Evolutionary conservation across 495 filamentous ascomycete genomes (phyloP), one percentile per base, ranked within the genome.

Genomic region (Poronia punctata): DNA sequence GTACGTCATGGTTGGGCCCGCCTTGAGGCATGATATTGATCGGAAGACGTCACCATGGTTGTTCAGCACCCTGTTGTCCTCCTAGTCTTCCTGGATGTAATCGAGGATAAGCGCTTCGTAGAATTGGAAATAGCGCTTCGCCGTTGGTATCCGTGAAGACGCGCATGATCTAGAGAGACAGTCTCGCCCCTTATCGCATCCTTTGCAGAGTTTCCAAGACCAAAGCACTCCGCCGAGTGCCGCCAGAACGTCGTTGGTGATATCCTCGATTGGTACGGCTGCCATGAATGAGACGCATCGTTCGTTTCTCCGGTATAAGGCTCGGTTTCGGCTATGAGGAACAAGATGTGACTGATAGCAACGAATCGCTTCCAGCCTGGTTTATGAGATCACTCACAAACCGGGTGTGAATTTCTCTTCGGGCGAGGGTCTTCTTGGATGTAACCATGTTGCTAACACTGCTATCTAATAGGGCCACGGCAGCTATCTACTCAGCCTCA

Each of bases 41-140:
- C 22, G 19, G 17, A 16, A 34, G 10, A 34, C 22, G 12, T 34
- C 31, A 10, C 31, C 31, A n/a, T 34, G 31, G 12, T 16, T 34
- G 11, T 34, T 34, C 8, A 34, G 22, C 3, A 19, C n/a, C n/a
- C n/a, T n/a, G 31, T 2, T 34, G 16, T 10, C 31, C 31, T 34
- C 22, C 16, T 2, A 21, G 16, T n/a, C 17, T 31, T 30, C 49
- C 20, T 40, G 25, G 22, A 50, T 41, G 39, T 62, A 62, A 2
- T 48, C 40, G 8, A 40, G 15, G 10, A 45, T 49, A 15, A 53
- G 10, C 3, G 33, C 43, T 27, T 47, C 52, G 32, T 62, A 62
- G 19, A 45, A 53, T 20, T 60, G 39, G 23, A 57, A 55, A 34
- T 50, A 62, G 20, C 48, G 41, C 23, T 29, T 38, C 9, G 56